Conservation (phyloP, 2,329 filamentous ascomycete species). For the Cordyceps tenuipes region DNA sequence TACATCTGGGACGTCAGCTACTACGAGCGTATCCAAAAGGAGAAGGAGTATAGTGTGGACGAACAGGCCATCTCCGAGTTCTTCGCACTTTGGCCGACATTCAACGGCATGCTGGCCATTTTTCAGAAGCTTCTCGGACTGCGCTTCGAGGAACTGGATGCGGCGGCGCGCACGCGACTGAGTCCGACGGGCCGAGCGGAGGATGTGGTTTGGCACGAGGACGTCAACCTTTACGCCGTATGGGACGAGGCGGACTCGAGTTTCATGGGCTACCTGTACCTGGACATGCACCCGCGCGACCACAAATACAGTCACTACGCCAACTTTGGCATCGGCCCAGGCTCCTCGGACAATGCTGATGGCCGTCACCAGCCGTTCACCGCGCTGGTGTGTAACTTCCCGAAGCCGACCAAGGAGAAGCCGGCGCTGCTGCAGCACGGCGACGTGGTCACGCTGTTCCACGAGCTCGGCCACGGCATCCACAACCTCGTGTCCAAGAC, state of each 20-base stretch:
- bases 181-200: conserved; percentile 59
- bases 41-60: conserved; percentile 72
- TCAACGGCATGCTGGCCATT: conserved; percentile 50
- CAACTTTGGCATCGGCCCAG: conserved; percentile 75
- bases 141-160: conserved; percentile 63
- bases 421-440: conserved; percentile 75
- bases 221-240: conserved; percentile 72
- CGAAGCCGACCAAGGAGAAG: conserved; percentile 68
- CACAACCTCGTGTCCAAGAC: conserved; percentile 29
- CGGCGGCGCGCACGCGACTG: conserved; percentile 54
- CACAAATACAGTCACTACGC: conserved; percentile 85
- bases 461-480: conserved; percentile 33
- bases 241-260: conserved; percentile 62
- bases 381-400: conserved; percentile 78
- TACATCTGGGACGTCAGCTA: conserved; percentile 78
- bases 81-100: conserved; percentile 67
- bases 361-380: conserved; percentile 70
- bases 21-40: conserved; percentile 72
- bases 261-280: conserved; percentile 76
- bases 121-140: conserved; percentile 6
- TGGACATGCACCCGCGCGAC: conserved; percentile 70
- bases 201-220: conserved; percentile 73
- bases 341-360: conserved; percentile 58
- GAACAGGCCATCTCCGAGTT: conserved; percentile 76
- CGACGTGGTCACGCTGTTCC: conserved; percentile 76